A percentile compares a stretch with the other conserved stretches of the same genome.
These are phyloP conservation scores for Coelastrella sp. DNA, from an alignment of 139 green algal species.

Conservation along the genomic window DNA sequence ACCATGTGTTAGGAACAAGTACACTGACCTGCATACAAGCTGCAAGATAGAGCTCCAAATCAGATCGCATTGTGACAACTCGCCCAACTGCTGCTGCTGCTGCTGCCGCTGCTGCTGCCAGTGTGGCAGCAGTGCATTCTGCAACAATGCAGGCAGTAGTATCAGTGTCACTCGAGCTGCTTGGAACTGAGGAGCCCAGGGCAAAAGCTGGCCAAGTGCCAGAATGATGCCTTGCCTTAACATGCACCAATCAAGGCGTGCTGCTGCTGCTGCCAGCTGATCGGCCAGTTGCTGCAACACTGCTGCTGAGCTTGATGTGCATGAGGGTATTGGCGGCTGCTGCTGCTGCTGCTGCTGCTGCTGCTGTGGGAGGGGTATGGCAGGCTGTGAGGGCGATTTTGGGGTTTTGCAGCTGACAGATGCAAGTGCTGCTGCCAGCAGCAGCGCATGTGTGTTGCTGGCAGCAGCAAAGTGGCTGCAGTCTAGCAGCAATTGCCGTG, in stretches of 20 bases:
- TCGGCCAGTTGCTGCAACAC: neutral
- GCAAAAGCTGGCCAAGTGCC: constrained; percentile 30
- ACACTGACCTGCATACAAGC: constrained; percentile 14
- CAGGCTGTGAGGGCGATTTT: too few relatives aligned
- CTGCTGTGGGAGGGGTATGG: too few relatives aligned
- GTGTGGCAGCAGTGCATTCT: neutral
- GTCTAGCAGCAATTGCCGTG: constrained; percentile 19
- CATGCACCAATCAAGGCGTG: neutral
- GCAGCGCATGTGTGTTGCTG: neutral
- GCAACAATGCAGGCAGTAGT: constrained; percentile 30
- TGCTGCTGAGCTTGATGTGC: too few relatives aligned
- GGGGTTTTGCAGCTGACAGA: too few relatives aligned
- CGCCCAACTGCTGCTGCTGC: neutral
- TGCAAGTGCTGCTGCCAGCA: neutral
- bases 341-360: constrained; percentile 19
- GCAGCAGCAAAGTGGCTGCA: constrained; percentile 11
- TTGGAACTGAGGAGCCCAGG: neutral
- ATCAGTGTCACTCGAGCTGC: constrained; percentile 20
- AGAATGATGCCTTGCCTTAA: neutral
- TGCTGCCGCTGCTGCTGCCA: constrained; percentile 22
- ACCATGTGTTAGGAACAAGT: constrained; percentile 14
- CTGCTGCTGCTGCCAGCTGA: constrained; percentile 30
- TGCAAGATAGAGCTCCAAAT: neutral
- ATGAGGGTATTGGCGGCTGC: too few relatives aligned
- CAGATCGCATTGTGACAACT: neutral